These are phyloP conservation scores for Dothidotthia symphoricarpi DNA, from an alignment of 2,329 filamentous ascomycete genomes.

Conservation along the genomic window DNA sequence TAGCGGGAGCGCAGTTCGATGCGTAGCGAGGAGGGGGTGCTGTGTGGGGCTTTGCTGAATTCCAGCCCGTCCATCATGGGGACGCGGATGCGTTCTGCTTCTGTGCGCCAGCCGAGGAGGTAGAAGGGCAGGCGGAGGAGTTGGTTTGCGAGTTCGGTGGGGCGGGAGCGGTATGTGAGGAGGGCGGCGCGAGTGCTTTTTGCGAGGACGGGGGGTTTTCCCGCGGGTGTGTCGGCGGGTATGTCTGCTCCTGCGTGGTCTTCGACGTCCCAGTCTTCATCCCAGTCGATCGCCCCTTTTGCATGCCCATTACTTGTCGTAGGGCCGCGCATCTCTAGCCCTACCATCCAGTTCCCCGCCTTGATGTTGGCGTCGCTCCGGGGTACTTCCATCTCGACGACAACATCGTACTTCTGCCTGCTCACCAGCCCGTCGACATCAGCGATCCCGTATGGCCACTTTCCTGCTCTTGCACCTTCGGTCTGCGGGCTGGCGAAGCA, in stretches of 20 bases:
- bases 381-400: conserved; percentile 72
- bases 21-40: conserved; percentile 55
- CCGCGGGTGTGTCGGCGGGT: conserved; percentile 1
- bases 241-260: conserved; percentile 16
- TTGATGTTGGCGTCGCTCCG: conserved; percentile 72
- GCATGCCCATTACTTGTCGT: conserved; percentile 6
- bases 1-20: conserved; percentile 69
- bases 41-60: conserved; percentile 58
- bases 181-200: conserved; percentile 71
- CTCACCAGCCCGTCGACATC: conserved; percentile 46
- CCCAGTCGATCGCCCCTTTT: conserved; percentile 29
- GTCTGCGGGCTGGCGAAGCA: conserved; percentile 8
- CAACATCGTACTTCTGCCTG: conserved; percentile 83
- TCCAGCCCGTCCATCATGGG: conserved; percentile 70
- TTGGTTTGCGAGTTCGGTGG: conserved; percentile 30
- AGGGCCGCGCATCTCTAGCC: conserved; percentile 63
- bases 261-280: conserved; percentile 33
- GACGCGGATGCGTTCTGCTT: conserved; percentile 64
- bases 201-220: conserved; percentile 34
- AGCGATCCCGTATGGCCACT: conserved; percentile 54
- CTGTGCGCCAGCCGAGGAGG: conserved; percentile 62
- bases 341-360: conserved; percentile 93
- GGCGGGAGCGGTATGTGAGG: conserved; percentile 69
- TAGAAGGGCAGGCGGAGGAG: conserved; percentile 60
- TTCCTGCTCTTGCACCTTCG: conserved; percentile 7